These are phyloP conservation scores for Rhodomyrtus psidioides DNA, from an alignment of 441 rosid genomes.

Conservation along the genomic window DNA sequence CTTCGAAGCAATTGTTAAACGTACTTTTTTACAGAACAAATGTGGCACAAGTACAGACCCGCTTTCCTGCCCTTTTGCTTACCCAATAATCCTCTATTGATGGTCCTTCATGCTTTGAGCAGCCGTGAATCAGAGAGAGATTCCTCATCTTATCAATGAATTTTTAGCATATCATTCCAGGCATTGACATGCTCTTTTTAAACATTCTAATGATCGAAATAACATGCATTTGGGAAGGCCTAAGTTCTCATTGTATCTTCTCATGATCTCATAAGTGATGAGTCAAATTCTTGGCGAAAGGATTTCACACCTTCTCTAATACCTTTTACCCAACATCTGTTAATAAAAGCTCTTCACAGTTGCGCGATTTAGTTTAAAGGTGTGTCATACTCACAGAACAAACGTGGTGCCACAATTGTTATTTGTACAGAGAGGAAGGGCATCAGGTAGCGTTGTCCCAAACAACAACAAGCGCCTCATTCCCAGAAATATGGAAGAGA, in stretches of 20 bases:
- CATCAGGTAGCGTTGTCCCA: no score
- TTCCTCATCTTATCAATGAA: no score
- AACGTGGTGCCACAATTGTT: no score
- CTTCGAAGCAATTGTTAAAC: not conserved
- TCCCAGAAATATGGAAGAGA: not conserved
- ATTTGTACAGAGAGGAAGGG: not conserved
- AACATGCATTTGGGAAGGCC: not conserved
- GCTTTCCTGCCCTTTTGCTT: no score
- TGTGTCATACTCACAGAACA: no score
- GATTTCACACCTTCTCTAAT: not conserved
- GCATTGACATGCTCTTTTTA: not conserved
- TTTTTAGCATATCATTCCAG: not conserved
- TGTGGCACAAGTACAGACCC: no score
- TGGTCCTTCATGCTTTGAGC: no score
- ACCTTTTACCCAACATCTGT: not conserved
- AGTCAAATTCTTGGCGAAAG: no score
- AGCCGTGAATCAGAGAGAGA: no score
- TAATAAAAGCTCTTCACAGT: not conserved
- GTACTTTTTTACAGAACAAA: rapidly evolving
- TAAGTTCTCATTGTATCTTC: not conserved
- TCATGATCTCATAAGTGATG: not conserved
- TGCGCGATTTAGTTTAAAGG: no score
- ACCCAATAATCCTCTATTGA: no score
- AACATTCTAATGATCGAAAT: not conserved
- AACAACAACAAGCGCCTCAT: not conserved